These are phyloP conservation scores for Leccinum pallidistipes DNA, from an alignment of 1,284 basidiomycete species.

Conservation along the genomic window DNA sequence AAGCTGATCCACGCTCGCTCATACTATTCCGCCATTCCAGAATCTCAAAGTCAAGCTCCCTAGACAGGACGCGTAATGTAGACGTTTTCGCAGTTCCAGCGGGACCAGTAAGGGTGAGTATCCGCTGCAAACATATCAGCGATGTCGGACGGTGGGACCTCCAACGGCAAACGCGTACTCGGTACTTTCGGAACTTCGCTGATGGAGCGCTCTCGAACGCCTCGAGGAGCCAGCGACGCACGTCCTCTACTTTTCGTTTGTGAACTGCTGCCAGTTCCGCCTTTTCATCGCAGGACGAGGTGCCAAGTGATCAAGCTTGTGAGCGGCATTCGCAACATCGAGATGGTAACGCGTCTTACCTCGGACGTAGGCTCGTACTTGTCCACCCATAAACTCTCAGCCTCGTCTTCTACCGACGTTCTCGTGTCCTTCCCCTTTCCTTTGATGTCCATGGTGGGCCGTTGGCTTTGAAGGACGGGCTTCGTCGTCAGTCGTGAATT, in stretches of 20 bases:
- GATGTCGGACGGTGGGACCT: background rate
- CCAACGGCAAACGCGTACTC: conserved; percentile 48
- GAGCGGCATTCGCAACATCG: background rate
- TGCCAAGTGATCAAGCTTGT: background rate
- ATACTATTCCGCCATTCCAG: conserved; percentile 82
- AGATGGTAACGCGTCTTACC: conserved; percentile 41
- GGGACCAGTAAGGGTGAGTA: conserved; percentile 86
- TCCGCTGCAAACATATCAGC: conserved; percentile 50
- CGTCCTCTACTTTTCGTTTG: conserved; percentile 82
- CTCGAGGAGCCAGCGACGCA: conserved; percentile 84
- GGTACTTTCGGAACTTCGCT: conserved; percentile 71
- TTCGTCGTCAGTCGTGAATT: conserved; percentile 1
- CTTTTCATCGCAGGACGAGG: conserved; percentile 37
- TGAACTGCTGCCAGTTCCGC: conserved; percentile 82
- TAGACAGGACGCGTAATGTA: conserved; percentile 73
- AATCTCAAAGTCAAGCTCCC: conserved; percentile 78
- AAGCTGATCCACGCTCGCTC: conserved; percentile 39
- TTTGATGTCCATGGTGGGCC: conserved; percentile 32
- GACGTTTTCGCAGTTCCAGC: conserved; percentile 92
- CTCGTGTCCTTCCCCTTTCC: conserved; percentile 47
- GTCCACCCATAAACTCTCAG: conserved; percentile 74
- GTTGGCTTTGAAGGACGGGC: conserved; percentile 4
- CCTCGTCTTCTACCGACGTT: conserved; percentile 23
- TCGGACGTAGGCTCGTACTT: conserved; percentile 67
- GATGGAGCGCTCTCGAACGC: conserved; percentile 72